Evolutionary conservation across 331 rosid species (phyloP).

Genomic region (Prunus yedoensis): DNA sequence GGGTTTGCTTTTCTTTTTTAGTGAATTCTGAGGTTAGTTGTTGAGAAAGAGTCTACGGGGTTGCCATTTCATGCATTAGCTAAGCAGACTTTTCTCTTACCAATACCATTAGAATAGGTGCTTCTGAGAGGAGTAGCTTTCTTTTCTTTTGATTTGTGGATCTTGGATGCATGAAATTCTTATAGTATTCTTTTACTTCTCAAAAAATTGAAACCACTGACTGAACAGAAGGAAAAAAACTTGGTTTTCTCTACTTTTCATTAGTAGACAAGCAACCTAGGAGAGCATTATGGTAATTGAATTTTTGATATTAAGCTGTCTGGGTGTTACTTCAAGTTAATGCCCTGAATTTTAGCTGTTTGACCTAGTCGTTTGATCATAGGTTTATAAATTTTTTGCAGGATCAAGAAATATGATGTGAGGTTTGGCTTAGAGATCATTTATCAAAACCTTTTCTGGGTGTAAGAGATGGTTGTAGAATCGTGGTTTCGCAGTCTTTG

Average conservation of each 20-base stretch:
- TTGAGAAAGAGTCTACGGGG: conserved; percentile 10
- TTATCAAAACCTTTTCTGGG: conserved; percentile 25
- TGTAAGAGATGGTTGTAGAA: conserved; percentile 63
- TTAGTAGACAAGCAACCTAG: background rate
- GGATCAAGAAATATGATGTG: conserved; percentile 29
- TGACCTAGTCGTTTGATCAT: conserved; percentile 8
- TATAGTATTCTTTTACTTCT: background rate
- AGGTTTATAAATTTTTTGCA: conserved; percentile 9
- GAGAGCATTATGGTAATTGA: background rate
- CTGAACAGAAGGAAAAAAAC: background rate
- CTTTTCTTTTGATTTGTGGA: background rate
- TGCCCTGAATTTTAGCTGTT: background rate
- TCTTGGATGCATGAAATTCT: conserved; percentile 18
- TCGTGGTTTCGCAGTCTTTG: conserved; percentile 90
- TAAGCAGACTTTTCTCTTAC: background rate
- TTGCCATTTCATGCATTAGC: conserved; percentile 6
- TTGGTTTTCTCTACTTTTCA: background rate
- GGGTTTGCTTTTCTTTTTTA: background rate
- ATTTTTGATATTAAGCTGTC: background rate
- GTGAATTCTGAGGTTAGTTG: conserved; percentile 2
- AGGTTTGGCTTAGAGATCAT: conserved; percentile 36
- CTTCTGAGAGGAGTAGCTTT: background rate
- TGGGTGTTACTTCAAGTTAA: background rate
- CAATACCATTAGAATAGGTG: background rate
- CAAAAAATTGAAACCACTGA: background rate